Percentiles rank a stretch among this genome's conserved stretches.
phyloP scores from a whole-genome alignment of 768 basidiomycete species.

The Cyclocybe cylindracea region DNA sequence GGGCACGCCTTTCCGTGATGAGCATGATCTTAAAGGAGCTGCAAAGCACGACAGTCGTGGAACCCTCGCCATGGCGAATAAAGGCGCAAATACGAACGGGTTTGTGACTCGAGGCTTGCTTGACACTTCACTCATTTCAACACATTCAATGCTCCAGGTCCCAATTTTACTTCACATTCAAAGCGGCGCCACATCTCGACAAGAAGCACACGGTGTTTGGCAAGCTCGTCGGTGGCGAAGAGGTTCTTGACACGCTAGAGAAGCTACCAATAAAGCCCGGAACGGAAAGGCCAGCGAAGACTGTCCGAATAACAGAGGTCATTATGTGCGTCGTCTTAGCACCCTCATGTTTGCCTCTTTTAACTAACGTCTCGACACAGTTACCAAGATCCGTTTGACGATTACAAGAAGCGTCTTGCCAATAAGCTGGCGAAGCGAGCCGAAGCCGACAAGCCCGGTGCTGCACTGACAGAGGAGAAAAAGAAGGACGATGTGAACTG shows the following conservation, averaged over 20 bases:
- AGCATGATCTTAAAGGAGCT: constrained; percentile 85
- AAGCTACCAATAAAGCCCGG: constrained; percentile 78
- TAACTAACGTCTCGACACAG: constrained; percentile 35
- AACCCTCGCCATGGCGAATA: constrained; percentile 92
- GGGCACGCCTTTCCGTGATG: constrained; percentile 96
- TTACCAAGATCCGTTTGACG: constrained; percentile 94
- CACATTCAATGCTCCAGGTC: constrained; percentile 48
- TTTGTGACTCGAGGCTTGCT: constrained; percentile 24
- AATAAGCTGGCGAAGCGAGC: constrained; percentile 72
- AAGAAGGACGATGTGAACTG: constrained; percentile 76
- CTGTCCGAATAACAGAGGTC: constrained; percentile 82
- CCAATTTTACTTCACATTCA: constrained; percentile 94
- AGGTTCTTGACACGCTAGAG: constrained; percentile 84
- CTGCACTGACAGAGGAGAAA: constrained; percentile 47
- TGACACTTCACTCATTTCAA: neutral
- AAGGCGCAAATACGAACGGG: constrained; percentile 90
- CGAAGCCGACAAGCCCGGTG: constrained; percentile 36
- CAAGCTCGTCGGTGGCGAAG: constrained; percentile 94
- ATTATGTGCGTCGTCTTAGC: constrained; percentile 62
- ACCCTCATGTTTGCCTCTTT: neutral
- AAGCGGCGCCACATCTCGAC: constrained; percentile 80
- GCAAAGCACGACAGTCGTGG: constrained; percentile 87
- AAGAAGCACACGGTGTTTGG: constrained; percentile 97
- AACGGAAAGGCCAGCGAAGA: constrained; percentile 84
- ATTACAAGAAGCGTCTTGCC: constrained; percentile 81